Conservation (phyloP, 306 rosid species). For the Ziziphus jujuba region DNA sequence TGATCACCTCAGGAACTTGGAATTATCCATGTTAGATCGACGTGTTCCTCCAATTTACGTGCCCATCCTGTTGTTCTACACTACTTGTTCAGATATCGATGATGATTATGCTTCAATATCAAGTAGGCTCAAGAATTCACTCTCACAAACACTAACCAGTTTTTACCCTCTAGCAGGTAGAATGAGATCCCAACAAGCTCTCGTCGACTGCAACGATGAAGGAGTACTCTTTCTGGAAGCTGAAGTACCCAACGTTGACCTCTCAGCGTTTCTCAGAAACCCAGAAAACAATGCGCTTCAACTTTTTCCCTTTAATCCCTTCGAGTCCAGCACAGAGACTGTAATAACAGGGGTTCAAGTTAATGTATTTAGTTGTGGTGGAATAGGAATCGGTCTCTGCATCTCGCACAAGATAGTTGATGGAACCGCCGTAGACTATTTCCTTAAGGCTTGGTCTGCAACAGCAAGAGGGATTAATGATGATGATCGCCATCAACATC, state of each 20-base stretch:
- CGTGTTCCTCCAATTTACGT: constrained; percentile 17
- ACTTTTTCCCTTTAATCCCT: constrained; percentile 25
- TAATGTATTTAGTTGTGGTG: constrained; percentile 10
- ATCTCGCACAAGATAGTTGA: constrained; percentile 21
- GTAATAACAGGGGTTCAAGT: not conserved
- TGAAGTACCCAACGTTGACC: constrained; percentile 1
- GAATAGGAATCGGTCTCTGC: constrained; percentile 14
- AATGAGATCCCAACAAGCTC: not conserved
- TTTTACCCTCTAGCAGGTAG: constrained; percentile 28
- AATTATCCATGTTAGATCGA: constrained; percentile 17
- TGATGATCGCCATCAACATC: not conserved
- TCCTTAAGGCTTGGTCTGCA: constrained; percentile 21
- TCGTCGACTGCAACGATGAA: constrained; percentile 2
- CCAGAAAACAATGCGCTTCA: constrained; percentile 1
- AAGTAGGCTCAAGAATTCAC: constrained; percentile 9
- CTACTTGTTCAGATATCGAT: not conserved
- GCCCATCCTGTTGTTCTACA: constrained; percentile 21
- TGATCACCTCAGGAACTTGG: constrained; percentile 8
- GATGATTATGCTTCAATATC: not conserved
- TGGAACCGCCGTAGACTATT: constrained; percentile 4
- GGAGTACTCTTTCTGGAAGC: constrained; percentile 3
- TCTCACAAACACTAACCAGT: constrained; percentile 5
- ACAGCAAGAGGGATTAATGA: not conserved
- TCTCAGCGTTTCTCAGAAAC: constrained; percentile 4
- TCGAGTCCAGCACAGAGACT: not conserved